Base-by-base conservation (phyloP, 2,329 filamentous ascomycete genomes). In the Magnaporthiopsis incrustans region DNA sequence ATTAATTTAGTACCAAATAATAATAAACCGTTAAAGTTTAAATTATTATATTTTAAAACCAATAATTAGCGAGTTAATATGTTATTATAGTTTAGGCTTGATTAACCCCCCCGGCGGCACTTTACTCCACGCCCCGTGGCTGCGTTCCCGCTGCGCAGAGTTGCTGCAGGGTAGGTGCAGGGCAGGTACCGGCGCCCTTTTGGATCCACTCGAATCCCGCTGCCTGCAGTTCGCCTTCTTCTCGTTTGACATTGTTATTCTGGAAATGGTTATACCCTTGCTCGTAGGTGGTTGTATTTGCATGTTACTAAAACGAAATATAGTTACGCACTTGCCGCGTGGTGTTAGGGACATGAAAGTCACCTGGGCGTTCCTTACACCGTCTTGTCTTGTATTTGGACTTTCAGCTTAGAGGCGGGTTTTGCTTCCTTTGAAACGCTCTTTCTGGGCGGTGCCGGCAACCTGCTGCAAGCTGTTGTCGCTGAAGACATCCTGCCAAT, bases 251-350 rank as follows among this genome's bases (percentile, higher is more conserved):
- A 30, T 44, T 57, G 27, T 8, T 14, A 8, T 63, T 0, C 66
- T 66, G 2, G 76, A 81, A 65, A 73, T 74, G 7, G 72, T 79
- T 61, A 67, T 67, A 3, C 73, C 74, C 0, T 69, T 81, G 2
- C 67, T 68, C 6, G 71, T 71, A 25, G 78, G 78, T 0, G 78
- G 32, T 1, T 57, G 44, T 26, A 30, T 62, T 11, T 57, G 44
- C 50, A 57, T 62, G 12, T 18, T 27, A 2, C 22, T n/a, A n/a
- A n/a, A n/a, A n/a, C 50, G 18, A 10, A 5, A 60, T 14, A 35
- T 33, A 7, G 12, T 60, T 30, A 26, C n/a, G 30, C 33, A 60
- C 32, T 15, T 60, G 7, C 30, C 59, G 32, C 26, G 53, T 14
- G 61, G 25, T 11, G 33, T 62, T 5, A 56, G 27, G n/a, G 22